Evolutionary conservation across 1,284 basidiomycete species (phyloP).

Genomic region (Ganoderma lucidum): DNA sequence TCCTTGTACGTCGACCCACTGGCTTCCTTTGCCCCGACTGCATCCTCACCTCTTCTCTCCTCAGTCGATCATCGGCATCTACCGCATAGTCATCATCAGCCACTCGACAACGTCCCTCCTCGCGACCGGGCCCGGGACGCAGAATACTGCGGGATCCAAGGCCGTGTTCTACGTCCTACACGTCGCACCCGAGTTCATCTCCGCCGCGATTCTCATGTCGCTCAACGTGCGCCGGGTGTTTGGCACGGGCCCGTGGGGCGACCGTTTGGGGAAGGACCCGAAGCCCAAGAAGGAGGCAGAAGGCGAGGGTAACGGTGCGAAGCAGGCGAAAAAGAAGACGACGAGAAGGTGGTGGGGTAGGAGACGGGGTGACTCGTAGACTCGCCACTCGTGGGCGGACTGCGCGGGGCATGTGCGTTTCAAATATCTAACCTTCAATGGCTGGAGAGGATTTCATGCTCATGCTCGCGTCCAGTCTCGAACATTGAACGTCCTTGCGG

Average conservation of each 20-base stretch:
- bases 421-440: too few species aligned
- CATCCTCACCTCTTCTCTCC: neutral
- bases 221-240: constrained; percentile 1
- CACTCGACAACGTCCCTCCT: constrained; percentile 43
- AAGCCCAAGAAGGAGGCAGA: neutral
- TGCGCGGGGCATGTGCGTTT: too few species aligned
- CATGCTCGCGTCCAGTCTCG: too few species aligned
- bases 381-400: too few species aligned
- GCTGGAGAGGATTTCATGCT: too few species aligned
- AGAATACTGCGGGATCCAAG: constrained; percentile 47
- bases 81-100: constrained; percentile 36
- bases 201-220: constrained; percentile 8
- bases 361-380: too few species aligned
- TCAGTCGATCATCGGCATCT: constrained; percentile 8
- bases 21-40: too few species aligned
- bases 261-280: neutral
- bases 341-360: neutral
- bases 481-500: too few species aligned
- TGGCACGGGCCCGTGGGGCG: constrained; percentile 11
- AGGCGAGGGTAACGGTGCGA: neutral
- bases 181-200: constrained; percentile 9
- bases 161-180: constrained; percentile 46
- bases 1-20: constrained; percentile 18
- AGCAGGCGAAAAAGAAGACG: neutral
- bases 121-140: constrained; percentile 43